phyloP scores from a whole-genome alignment of 768 basidiomycete species.

The Amanita inopinata region DNA sequence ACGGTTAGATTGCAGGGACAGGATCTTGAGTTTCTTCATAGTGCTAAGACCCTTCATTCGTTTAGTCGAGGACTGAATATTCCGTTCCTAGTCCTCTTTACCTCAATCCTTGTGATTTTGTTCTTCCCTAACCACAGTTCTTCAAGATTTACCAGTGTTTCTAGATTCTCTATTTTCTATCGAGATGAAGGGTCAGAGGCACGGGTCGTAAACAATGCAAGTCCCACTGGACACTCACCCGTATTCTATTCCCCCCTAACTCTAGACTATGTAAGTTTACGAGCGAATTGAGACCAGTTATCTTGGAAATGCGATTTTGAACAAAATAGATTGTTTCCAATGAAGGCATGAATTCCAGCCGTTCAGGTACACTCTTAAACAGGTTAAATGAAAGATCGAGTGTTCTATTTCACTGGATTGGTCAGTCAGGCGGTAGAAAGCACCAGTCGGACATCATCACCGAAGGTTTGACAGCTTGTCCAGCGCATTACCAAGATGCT shows the following conservation, averaged over 20 bases:
- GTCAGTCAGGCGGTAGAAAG: conserved; percentile 6
- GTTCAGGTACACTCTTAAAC: conserved; percentile 58
- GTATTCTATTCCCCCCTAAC: conserved; percentile 85
- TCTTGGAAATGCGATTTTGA: conserved; percentile 86
- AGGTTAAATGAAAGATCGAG: conserved; percentile 96
- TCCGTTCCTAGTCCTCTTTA: conserved; percentile 17
- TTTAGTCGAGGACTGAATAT: conserved; percentile 2
- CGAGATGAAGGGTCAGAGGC: conserved; percentile 7
- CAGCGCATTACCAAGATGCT: conserved; percentile 58
- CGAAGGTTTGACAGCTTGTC: conserved; percentile 42
- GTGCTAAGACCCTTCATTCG: conserved; percentile 50
- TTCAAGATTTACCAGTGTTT: conserved; percentile 70
- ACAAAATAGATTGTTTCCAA: conserved; percentile 86
- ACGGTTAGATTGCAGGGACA: conserved; percentile 91
- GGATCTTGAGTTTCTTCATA: conserved; percentile 67
- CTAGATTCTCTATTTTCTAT: conserved; percentile 83
- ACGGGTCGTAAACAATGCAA: not conserved
- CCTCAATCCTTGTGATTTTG: conserved; percentile 85
- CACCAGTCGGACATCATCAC: conserved; percentile 28
- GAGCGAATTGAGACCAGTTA: conserved; percentile 52
- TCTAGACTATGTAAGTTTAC: conserved; percentile 71
- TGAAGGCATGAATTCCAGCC: conserved; percentile 43
- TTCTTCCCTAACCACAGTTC: conserved; percentile 99
- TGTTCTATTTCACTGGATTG: conserved; percentile 32
- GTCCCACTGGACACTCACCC: conserved; percentile 39